Conservation (phyloP, 179 eudicot genomes). For the Gypsophila paniculata region DNA sequence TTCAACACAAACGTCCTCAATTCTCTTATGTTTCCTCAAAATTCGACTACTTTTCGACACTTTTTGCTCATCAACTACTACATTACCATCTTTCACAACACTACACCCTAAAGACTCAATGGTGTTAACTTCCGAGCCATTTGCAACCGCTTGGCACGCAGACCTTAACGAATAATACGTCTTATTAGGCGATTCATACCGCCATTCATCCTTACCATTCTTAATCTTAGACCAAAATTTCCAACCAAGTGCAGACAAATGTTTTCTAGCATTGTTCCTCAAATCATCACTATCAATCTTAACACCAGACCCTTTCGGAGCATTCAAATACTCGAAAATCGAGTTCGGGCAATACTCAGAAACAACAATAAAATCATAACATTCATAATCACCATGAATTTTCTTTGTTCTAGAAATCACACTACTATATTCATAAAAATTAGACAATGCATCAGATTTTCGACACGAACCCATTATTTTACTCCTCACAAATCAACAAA, state of each 20-base stretch:
- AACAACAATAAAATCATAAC: constrained; percentile 24
- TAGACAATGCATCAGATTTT: too few relatives aligned
- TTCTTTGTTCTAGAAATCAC: background rate
- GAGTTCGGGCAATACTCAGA: constrained; percentile 55
- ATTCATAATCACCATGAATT: background rate
- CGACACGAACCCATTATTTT: too few relatives aligned
- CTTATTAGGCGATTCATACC: constrained; percentile 49
- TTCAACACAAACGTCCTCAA: constrained; percentile 5
- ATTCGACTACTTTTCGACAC: background rate
- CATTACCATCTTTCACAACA: background rate
- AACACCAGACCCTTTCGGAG: background rate
- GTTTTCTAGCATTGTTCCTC: constrained; percentile 45
- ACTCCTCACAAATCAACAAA: too few relatives aligned
- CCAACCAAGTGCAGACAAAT: constrained; percentile 74
- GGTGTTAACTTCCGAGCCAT: constrained; percentile 18
- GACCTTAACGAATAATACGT: constrained; percentile 38
- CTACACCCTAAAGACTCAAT: constrained; percentile 9
- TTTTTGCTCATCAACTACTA: background rate
- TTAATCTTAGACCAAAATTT: constrained; percentile 29
- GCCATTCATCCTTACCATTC: constrained; percentile 32
- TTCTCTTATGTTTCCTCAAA: constrained; percentile 24
- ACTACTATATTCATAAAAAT: background rate
- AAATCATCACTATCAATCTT: background rate
- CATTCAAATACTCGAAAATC: constrained; percentile 33
- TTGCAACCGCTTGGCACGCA: constrained; percentile 45